Percentiles rank a stretch among this genome's conserved stretches.
Evolutionary conservation across 148 eudicot genomes (phyloP).

Genomic region (Pharnaceum exiguum): DNA sequence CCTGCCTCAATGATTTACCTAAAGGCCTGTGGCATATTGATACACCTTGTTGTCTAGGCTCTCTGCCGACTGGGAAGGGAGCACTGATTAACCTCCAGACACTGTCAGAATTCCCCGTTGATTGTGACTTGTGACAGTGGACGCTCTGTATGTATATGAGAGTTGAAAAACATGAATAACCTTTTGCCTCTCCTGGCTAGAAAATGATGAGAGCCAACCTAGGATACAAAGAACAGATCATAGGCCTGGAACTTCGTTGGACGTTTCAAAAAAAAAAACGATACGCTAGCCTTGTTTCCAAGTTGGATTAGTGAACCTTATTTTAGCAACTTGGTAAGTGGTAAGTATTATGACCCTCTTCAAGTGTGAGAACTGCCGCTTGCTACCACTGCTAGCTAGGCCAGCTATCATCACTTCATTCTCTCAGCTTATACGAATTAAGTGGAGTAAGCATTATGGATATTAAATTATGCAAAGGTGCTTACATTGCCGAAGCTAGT

Average conservation of each 20-base stretch:
- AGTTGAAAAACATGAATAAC: conserved; percentile 5
- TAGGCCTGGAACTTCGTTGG: conserved; percentile 16
- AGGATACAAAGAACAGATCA: neutral
- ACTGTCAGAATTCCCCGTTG: conserved; percentile 7
- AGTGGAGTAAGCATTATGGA: neutral
- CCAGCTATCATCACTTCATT: neutral
- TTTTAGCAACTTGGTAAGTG: neutral
- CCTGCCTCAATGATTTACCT: neutral
- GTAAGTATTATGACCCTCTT: conserved; percentile 8
- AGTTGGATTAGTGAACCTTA: conserved; percentile 7
- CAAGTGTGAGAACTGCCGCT: neutral
- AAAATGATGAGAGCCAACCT: conserved; percentile 8
- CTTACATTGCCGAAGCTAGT: neutral
- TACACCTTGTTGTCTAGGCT: neutral
- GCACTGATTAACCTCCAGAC: conserved; percentile 9
- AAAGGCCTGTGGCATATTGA: neutral
- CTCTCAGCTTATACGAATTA: neutral
- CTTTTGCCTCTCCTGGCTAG: conserved; percentile 8
- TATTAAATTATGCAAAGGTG: neutral
- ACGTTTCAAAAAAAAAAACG: neutral
- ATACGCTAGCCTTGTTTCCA: neutral
- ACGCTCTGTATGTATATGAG: neutral
- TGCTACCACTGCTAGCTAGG: conserved; percentile 2
- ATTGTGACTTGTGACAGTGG: neutral
- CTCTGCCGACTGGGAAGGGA: conserved; percentile 9